Evolutionary conservation across 1,284 basidiomycete species (phyloP).

Genomic region (Heterobasidion parviporum): DNA sequence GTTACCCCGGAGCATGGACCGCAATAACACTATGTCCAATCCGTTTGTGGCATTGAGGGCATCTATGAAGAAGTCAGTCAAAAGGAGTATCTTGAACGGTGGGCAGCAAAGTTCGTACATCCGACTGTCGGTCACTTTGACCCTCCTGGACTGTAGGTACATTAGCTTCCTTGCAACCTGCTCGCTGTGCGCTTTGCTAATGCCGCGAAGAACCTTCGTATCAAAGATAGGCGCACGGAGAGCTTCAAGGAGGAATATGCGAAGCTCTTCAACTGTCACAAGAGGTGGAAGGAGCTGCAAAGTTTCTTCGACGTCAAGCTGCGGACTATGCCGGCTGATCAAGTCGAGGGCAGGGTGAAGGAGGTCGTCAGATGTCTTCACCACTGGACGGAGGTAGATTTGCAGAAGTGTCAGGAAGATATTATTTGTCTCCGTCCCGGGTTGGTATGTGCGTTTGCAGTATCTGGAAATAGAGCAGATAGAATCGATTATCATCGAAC

Average conservation of each 20-base stretch:
- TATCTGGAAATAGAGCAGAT: conserved; percentile 45
- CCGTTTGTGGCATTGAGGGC: conserved; percentile 92
- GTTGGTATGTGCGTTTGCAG: conserved; percentile 73
- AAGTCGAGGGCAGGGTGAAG: conserved; percentile 77
- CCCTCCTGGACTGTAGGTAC: conserved; percentile 69
- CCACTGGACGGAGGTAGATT: conserved; percentile 77
- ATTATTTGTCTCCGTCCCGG: conserved; percentile 44
- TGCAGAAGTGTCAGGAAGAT: conserved; percentile 84
- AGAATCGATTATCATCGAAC: background rate
- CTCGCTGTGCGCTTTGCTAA: conserved; percentile 66
- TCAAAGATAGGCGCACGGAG: conserved; percentile 64
- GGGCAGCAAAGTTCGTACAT: conserved; percentile 43
- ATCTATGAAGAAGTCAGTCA: conserved; percentile 40
- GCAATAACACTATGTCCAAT: conserved; percentile 93
- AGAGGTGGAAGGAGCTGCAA: conserved; percentile 85
- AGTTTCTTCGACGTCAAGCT: conserved; percentile 74
- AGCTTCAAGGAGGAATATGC: conserved; percentile 73
- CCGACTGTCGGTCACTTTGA: conserved; percentile 87
- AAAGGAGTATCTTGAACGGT: background rate
- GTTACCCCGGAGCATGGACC: conserved; percentile 79
- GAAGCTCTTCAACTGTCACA: conserved; percentile 73
- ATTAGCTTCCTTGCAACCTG: conserved; percentile 69
- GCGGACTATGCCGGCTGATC: conserved; percentile 76
- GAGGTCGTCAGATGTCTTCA: conserved; percentile 39
- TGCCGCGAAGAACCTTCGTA: conserved; percentile 54